Base-by-base conservation (phyloP, 345 rosid species). In the Boechera divaricarpa region DNA sequence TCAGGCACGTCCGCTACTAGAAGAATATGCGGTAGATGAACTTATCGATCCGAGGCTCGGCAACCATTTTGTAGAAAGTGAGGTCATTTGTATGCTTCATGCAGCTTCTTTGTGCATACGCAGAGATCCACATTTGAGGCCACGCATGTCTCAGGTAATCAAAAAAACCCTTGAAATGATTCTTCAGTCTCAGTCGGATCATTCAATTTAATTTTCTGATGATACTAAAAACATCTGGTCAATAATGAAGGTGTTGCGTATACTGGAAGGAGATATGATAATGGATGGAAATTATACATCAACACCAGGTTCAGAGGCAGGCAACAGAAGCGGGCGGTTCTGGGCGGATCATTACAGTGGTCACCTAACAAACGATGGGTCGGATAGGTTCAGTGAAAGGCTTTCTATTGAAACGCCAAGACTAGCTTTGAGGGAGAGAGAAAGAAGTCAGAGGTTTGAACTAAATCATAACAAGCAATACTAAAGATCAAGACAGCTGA, bases 121-220 rank as follows among this genome's bases (percentile, higher is more conserved):
- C 21, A 84, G 95, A 44, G 97, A 96, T 79, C 98, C 99, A 52
- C 92, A 82, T 63, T 86, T 86, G 62, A 87, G 99, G 86, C 97
- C 98, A 61, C 97, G 99, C 5, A 89, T 96, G 95, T 93, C 99
- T 72, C 95, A 96, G 97, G 99, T 96, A 80, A 42, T 15, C 33
- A 77, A 47, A 80, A 72, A 21, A 42, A 39, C 26, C 41, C 26
- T 41, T 64, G 29, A 24, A 63, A 32, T 35, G 36, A 44, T 16
- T 36, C 24, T 52, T 39, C 9, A 68, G 5, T 44, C 39, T 48
- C 28, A 44, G 26, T 44, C 21, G 4, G 11, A 44, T 53, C 58
- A 54, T 77, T 70, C 60, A 28, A 2, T 45, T 45, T 45, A 5
- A 70, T 39, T 35, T 55, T 70, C 13, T 55, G 65, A 62, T 66